These are phyloP conservation scores for Ilyonectria sp. DNA, from an alignment of 2,329 filamentous ascomycete genomes.

Conservation along the genomic window DNA sequence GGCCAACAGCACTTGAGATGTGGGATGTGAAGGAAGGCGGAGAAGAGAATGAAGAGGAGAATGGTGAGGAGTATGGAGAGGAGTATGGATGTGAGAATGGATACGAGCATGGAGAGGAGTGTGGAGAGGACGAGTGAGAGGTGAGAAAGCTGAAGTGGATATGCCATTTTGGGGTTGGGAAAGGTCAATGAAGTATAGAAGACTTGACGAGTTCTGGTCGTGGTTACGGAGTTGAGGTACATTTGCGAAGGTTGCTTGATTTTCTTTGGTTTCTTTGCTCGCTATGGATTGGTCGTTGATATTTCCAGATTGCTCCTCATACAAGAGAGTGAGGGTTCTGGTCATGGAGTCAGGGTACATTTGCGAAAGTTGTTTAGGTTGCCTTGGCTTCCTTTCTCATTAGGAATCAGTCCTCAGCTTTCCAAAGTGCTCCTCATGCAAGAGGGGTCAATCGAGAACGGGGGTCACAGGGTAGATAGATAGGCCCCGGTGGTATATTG, in stretches of 20 bases:
- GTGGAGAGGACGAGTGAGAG: background rate
- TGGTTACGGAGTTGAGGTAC: background rate
- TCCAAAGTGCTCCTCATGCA: background rate
- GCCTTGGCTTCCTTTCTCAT: background rate
- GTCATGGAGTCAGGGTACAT: constrained; percentile 5
- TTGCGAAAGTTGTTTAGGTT: background rate
- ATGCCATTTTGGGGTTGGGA: background rate
- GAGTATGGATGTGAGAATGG: background rate
- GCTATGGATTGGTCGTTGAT: background rate
- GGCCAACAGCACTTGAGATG: constrained; percentile 47
- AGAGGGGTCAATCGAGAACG: background rate
- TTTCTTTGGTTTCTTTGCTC: background rate
- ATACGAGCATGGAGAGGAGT: background rate
- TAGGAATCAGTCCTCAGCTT: background rate
- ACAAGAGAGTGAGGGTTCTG: background rate
- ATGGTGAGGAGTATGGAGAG: too few relatives aligned
- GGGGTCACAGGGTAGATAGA: background rate
- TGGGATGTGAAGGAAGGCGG: constrained; percentile 38
- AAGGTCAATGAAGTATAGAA: background rate
- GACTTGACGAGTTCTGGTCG: background rate
- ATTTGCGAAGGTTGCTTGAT: constrained; percentile 1
- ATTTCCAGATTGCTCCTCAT: background rate
- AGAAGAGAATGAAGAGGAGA: background rate
- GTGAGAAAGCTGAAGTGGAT: background rate
- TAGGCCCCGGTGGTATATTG: constrained; percentile 17